These are phyloP conservation scores for Fraxinus latifolia DNA, from an alignment of 305 asterid species.

Conservation along the genomic window DNA sequence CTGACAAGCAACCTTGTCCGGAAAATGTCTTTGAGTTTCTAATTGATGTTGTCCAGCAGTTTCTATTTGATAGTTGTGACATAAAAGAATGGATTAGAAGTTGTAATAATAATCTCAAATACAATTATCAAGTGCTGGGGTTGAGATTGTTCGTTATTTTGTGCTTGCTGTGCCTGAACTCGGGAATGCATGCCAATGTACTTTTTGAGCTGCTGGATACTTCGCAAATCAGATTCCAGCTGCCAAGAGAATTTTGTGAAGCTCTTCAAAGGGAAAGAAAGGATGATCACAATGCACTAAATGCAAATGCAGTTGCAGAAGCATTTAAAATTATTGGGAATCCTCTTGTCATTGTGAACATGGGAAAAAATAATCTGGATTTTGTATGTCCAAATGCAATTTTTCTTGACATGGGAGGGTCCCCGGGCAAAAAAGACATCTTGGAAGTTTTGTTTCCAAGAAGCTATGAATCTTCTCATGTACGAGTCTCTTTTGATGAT, in stretches of 20 bases:
- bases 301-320: conserved; percentile 29
- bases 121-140: conserved; percentile 35
- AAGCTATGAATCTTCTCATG: background rate
- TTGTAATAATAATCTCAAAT: conserved; percentile 17
- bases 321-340: conserved; percentile 47
- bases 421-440: conserved; percentile 27
- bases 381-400: conserved; percentile 32
- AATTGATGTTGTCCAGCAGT: conserved; percentile 14
- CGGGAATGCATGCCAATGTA: conserved; percentile 16
- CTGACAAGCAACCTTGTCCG: background rate
- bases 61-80: background rate
- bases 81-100: conserved; percentile 39
- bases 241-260: conserved; percentile 35
- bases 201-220: conserved; percentile 22
- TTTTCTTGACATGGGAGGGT: conserved; percentile 30
- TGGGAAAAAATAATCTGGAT: background rate
- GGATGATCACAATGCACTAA: background rate
- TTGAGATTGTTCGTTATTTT: conserved; percentile 47
- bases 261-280: conserved; percentile 24
- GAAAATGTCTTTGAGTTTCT: conserved; percentile 21
- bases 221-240: conserved; percentile 12
- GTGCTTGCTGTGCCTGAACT: conserved; percentile 45
- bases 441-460: conserved; percentile 35
- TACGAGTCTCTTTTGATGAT: background rate
- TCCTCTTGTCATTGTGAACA: conserved; percentile 44